Base-by-base conservation (phyloP, 2,329 filamentous ascomycete genomes). In the Macrophomina tecta region DNA sequence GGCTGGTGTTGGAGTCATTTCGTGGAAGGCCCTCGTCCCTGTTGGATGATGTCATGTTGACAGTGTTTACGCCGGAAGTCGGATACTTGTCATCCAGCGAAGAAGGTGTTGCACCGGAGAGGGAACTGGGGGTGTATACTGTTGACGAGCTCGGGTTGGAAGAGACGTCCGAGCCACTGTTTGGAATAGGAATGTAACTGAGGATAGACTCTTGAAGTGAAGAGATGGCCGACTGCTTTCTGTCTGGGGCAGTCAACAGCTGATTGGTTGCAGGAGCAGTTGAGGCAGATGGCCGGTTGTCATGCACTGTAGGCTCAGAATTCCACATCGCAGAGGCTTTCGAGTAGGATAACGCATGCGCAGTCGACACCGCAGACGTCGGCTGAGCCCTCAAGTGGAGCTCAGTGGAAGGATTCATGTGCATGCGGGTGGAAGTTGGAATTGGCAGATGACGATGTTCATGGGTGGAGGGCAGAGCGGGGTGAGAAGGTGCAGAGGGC, bases 1-100 rank as follows among this genome's bases (percentile, higher is more conserved):
- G 70, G 30, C 78, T 77, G 0, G 75, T 69, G 0, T 76, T 72
- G 14, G 76, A 78, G 52, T 73, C 73, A 11, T 74, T 71, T 14
- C 78, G 76, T 68, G 60, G 16, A 14, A 67, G 45, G 23, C 42
- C 53, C 9, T 51, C 53, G 5, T 61, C 53, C 28, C 63, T 36
- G 42, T 18, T 14, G 12, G 52, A 49, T 16, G 52, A 38, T 28
- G 38, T n/a, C 5, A 38, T 34, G 12, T 58, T 38, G 14, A 42
- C 18, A 14, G 36, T 11, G 28, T 64, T 52, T 16, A 18, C n/a
- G n/a, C 45, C 46, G 34, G 48, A 32, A 34, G 18, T 53, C 5
- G 61, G 14, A 23, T 42, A 64, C 36, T 64, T 64, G 12, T 64
- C 61, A 38, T 64, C 38, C 16, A 60, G 40, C 4, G 45, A 52